Conservation (phyloP, 2,329 filamentous ascomycete species). For the Hysterium pulicare region DNA sequence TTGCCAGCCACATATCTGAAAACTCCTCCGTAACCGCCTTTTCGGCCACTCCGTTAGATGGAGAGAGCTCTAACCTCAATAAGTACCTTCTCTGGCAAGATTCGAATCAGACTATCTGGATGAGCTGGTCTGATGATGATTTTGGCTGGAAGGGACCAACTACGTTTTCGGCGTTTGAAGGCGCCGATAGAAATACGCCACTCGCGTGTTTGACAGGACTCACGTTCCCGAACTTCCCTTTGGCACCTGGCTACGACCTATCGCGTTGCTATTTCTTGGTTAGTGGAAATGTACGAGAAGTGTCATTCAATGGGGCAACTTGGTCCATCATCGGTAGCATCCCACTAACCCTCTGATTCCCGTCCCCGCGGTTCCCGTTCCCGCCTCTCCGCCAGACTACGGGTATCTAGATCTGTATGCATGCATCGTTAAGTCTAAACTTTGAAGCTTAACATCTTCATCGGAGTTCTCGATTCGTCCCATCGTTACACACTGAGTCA, state of each 20-base stretch:
- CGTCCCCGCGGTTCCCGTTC: no score
- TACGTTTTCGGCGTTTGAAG: conserved; percentile 5
- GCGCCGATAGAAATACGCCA: conserved; percentile 4
- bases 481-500: no score
- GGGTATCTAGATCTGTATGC: no score
- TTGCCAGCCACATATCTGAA: not conserved
- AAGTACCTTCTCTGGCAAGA: conserved; percentile 6
- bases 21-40: conserved; percentile 1
- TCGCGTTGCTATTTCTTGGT: conserved; percentile 6
- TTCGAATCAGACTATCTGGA: not conserved
- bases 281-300: conserved; percentile 4
- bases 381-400: no score
- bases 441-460: no score
- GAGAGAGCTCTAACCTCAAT: not conserved
- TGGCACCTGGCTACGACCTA: not conserved
- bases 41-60: not conserved
- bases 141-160: conserved; percentile 5
- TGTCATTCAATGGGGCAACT: not conserved
- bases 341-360: no score
- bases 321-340: conserved; percentile 5
- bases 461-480: no score
- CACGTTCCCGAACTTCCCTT: not conserved
- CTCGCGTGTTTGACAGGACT: conserved; percentile 4
- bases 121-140: conserved; percentile 3
- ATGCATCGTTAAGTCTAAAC: no score